Evolutionary conservation across 2,329 filamentous ascomycete species (phyloP).

Genomic region (Venturia asperata): DNA sequence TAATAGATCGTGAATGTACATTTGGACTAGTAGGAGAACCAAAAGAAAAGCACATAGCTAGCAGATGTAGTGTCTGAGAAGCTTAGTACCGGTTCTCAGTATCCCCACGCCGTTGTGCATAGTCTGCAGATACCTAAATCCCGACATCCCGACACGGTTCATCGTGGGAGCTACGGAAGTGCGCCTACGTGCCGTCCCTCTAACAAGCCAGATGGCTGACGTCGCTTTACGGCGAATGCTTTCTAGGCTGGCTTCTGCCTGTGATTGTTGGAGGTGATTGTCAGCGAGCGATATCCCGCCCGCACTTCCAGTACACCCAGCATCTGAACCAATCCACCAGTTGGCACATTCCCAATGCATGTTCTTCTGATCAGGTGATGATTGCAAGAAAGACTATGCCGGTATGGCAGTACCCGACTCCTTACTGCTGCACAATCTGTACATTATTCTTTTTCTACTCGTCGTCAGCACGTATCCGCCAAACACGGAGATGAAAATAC

Average conservation of each 20-base stretch:
- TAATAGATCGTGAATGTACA: conserved; percentile 1
- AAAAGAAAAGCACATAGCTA: neutral
- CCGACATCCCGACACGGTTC: neutral
- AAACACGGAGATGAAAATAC: neutral
- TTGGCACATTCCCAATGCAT: neutral
- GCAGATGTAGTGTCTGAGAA: neutral
- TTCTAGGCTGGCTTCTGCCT: neutral
- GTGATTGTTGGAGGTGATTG: no score
- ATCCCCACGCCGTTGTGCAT: neutral
- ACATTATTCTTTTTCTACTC: conserved; percentile 82
- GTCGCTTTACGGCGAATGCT: conserved; percentile 1
- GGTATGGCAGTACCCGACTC: neutral
- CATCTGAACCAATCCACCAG: neutral
- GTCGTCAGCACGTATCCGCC: conserved; percentile 19
- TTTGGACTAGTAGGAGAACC: neutral
- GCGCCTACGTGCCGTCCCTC: conserved; percentile 6
- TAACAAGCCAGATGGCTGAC: neutral
- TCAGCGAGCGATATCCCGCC: neutral
- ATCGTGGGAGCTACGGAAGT: neutral
- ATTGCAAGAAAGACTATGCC: neutral
- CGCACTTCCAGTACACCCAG: neutral
- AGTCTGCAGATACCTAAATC: neutral
- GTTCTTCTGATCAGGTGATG: conserved; percentile 10
- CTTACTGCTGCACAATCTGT: conserved; percentile 70
- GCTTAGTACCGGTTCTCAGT: neutral